Percentiles rank a stretch among this genome's conserved stretches.
Conservation (phyloP, 208 protist species). For the Endotrypanum monterogeii region DNA sequence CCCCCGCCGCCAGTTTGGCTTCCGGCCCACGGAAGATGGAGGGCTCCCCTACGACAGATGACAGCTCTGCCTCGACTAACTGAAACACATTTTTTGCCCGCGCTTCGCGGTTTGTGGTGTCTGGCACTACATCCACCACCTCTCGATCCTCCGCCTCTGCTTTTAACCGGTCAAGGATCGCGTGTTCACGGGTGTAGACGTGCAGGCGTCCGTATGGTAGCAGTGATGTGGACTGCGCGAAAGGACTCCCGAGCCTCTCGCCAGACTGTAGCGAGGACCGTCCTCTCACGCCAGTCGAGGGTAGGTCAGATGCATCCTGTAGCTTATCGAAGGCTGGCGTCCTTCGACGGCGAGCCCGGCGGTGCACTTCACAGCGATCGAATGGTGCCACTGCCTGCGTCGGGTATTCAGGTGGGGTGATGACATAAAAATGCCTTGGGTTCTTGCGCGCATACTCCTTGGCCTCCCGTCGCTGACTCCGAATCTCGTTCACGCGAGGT, state of each 20-base stretch:
- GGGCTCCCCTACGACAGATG: conserved; percentile 10
- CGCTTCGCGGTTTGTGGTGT: conserved; percentile 8
- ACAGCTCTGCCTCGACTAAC: conserved; percentile 18
- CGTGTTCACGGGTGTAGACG: conserved; percentile 20
- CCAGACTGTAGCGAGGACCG: not conserved
- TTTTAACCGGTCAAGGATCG: conserved; percentile 4
- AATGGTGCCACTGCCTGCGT: not conserved
- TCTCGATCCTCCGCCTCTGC: conserved; percentile 29
- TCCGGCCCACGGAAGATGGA: conserved; percentile 14
- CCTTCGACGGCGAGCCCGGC: conserved; percentile 3
- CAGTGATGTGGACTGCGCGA: not conserved
- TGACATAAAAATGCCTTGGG: conserved; percentile 31
- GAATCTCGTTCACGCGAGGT: conserved; percentile 38
- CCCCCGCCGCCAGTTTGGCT: not conserved
- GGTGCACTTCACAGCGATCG: not conserved
- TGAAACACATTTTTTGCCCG: conserved; percentile 28
- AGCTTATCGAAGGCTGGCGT: conserved; percentile 16
- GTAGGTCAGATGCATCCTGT: conserved; percentile 21
- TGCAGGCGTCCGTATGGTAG: conserved; percentile 28
- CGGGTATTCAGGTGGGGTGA: conserved; percentile 20
- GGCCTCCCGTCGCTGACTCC: conserved; percentile 26
- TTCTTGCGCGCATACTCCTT: conserved; percentile 26
- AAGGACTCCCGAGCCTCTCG: not conserved
- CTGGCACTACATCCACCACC: conserved; percentile 30
- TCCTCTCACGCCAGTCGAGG: not conserved